Percentiles rank a stretch among this genome's conserved stretches.
phyloP scores from a whole-genome alignment of 2,329 filamentous ascomycete genomes.

The Epichloe uncinata region DNA sequence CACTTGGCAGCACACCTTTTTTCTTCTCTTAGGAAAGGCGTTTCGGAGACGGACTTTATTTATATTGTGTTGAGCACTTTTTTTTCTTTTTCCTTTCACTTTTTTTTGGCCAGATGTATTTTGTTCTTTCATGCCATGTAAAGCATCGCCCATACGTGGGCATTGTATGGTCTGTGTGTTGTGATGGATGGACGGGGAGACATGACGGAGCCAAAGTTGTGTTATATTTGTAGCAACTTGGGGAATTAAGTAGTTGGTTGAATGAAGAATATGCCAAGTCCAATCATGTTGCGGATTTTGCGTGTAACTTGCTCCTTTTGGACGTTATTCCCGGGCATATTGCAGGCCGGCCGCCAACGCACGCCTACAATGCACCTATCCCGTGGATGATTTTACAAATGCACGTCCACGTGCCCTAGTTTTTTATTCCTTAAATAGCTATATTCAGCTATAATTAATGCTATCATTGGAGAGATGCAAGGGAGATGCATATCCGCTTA shows the following conservation, averaged over 20 bases:
- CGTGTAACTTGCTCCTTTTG: too few species aligned
- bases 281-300: too few species aligned
- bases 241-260: background rate
- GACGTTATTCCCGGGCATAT: too few species aligned
- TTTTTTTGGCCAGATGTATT: background rate
- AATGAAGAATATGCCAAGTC: background rate
- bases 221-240: background rate
- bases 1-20: background rate
- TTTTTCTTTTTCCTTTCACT: background rate
- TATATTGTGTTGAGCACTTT: background rate
- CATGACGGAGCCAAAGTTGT: background rate
- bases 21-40: background rate
- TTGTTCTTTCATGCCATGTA: background rate
- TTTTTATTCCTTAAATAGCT: too few species aligned
- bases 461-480: too few species aligned
- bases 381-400: too few species aligned
- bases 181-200: too few species aligned
- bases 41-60: conserved; percentile 2
- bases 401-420: too few species aligned
- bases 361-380: too few species aligned
- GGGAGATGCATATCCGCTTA: too few species aligned
- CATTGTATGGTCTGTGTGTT: background rate
- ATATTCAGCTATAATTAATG: too few species aligned
- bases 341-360: too few species aligned
- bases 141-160: background rate